Conservation (phyloP, 176 grass and related monocot species). For the Poa pratensis region DNA sequence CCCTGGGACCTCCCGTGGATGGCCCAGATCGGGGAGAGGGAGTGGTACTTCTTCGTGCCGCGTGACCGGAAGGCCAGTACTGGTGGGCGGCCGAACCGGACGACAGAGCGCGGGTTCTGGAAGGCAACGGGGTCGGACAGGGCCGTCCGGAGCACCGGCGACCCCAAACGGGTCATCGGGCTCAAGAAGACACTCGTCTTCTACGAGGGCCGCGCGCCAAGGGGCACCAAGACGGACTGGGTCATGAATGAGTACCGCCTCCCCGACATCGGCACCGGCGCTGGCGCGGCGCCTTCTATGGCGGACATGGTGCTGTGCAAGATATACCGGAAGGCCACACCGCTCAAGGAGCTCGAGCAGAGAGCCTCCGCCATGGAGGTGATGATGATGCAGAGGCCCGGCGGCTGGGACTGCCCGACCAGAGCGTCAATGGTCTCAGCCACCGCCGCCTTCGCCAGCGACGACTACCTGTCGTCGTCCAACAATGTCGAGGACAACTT, state of each 20-base stretch:
- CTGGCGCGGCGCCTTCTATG: slow-evolving; percentile 19
- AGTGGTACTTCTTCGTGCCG: slow-evolving; percentile 98
- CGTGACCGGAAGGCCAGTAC: slow-evolving; percentile 58
- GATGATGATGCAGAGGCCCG: slow-evolving; percentile 44
- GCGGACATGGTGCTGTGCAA: slow-evolving; percentile 89
- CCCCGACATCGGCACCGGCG: slow-evolving; percentile 33
- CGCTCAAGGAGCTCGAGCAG: slow-evolving; percentile 84
- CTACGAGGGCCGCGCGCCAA: slow-evolving; percentile 79
- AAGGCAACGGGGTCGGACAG: slow-evolving; percentile 91
- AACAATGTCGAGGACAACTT: slow-evolving; percentile 50
- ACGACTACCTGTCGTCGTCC: slow-evolving; percentile 46
- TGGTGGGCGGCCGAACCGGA: slow-evolving; percentile 85
- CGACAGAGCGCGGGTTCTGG: slow-evolving; percentile 87
- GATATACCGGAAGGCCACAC: slow-evolving; percentile 84
- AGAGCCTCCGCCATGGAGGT: slow-evolving; percentile 59
- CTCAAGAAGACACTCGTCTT: slow-evolving; percentile 97
- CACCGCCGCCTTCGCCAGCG: background rate
- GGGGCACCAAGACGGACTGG: slow-evolving; percentile 83
- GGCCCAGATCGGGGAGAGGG: slow-evolving; percentile 90
- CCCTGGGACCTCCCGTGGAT: slow-evolving; percentile 87
- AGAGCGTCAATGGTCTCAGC: slow-evolving; percentile 6
- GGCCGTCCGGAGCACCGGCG: slow-evolving; percentile 37
- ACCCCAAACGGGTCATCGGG: slow-evolving; percentile 70
- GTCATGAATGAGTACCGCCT: slow-evolving; percentile 98
- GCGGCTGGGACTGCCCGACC: background rate